Percentiles rank a stretch among this genome's conserved stretches.
Evolutionary conservation across 257 asterid genomes (phyloP).

Genomic region (Lantana camara): DNA sequence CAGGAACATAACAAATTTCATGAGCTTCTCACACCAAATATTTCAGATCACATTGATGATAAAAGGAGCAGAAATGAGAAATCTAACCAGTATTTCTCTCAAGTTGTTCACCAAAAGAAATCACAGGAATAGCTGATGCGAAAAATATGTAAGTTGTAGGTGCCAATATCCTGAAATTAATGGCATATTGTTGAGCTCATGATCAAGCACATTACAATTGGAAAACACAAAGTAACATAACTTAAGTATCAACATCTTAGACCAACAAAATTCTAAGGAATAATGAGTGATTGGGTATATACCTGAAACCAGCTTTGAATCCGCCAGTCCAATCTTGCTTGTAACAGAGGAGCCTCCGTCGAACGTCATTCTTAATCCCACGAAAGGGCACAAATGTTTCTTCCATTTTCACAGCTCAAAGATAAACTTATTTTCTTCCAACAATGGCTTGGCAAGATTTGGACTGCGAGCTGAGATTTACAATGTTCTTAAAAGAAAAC

Average conservation of each 20-base stretch:
- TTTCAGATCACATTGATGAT: not conserved
- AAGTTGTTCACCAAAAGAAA: constrained; percentile 81
- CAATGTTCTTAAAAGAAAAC: constrained; percentile 5
- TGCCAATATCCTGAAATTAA: constrained; percentile 71
- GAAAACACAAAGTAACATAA: not conserved
- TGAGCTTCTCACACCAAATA: not conserved
- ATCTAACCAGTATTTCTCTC: constrained; percentile 80
- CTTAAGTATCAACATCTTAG: not conserved
- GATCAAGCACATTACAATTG: not conserved
- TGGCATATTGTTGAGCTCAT: not conserved
- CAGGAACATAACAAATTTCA: constrained; percentile 9
- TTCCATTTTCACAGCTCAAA: constrained; percentile 48
- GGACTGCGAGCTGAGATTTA: not conserved
- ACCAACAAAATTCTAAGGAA: not conserved
- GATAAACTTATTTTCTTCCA: not conserved
- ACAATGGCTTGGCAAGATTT: not conserved
- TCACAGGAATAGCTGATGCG: constrained; percentile 88
- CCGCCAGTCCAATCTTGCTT: constrained; percentile 91
- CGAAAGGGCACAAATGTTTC: constrained; percentile 83
- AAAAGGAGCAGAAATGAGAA: not conserved
- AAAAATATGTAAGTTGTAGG: constrained; percentile 83
- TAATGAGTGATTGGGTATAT: not conserved
- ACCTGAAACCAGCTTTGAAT: constrained; percentile 78
- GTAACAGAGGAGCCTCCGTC: constrained; percentile 70
- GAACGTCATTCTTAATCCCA: constrained; percentile 77